Percentiles rank a stretch among this genome's conserved stretches.
phyloP scores from a whole-genome alignment of 1,284 basidiomycete genomes.

The Tetrapyrgos nigripes region DNA sequence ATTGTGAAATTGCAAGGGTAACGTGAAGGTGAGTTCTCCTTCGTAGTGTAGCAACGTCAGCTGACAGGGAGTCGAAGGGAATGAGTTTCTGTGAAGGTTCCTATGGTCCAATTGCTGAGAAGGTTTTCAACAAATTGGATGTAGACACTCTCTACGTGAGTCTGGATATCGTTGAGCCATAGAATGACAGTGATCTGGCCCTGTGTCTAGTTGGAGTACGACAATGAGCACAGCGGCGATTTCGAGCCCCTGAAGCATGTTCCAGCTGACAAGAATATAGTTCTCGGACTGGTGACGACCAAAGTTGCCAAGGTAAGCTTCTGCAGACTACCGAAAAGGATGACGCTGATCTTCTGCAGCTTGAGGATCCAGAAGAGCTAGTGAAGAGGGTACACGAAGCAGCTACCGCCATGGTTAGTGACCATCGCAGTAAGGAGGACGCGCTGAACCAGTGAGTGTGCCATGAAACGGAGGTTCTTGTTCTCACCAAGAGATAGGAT shows the following conservation, averaged over 20 bases:
- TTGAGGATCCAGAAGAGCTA: constrained; percentile 69
- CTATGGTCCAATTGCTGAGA: constrained; percentile 76
- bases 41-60: not conserved
- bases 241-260: constrained; percentile 73
- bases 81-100: constrained; percentile 76
- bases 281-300: constrained; percentile 78
- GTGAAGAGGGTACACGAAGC: constrained; percentile 69
- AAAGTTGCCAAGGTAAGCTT: constrained; percentile 63
- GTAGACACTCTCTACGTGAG: constrained; percentile 78
- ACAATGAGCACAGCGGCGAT: constrained; percentile 74
- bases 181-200: constrained; percentile 1
- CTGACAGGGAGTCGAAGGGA: constrained; percentile 35
- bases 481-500: constrained; percentile 47
- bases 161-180: constrained; percentile 13
- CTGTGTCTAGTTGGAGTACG: constrained; percentile 70
- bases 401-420: constrained; percentile 61
- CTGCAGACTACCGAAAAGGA: not conserved
- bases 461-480: constrained; percentile 1
- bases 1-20: no score
- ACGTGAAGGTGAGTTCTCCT: not conserved
- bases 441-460: constrained; percentile 64
- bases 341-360: constrained; percentile 32
- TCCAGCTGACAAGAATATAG: constrained; percentile 70
- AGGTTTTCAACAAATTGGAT: constrained; percentile 75
- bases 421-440: constrained; percentile 56